Percentiles rank a stretch among this genome's conserved stretches.
Conservation (phyloP, 1,284 basidiomycete species). For the Sporisorium graminicola region DNA sequence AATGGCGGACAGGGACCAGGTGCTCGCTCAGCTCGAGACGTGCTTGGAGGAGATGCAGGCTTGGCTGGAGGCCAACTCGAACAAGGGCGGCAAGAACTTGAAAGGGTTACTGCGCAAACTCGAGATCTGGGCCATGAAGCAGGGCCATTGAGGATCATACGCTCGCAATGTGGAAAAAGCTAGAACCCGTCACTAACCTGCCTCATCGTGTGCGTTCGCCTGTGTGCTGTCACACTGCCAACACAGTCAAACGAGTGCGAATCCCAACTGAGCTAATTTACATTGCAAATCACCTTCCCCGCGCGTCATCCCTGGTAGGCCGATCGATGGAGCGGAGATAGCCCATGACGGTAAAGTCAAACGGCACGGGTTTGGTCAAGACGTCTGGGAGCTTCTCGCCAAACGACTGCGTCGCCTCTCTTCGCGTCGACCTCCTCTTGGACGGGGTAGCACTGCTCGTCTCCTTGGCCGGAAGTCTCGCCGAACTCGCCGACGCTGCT, state of each 20-base stretch:
- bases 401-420: slow-evolving; percentile 35
- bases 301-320: neutral
- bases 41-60: slow-evolving; percentile 84
- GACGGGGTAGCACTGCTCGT: slow-evolving; percentile 4
- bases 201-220: neutral
- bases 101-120: slow-evolving; percentile 66
- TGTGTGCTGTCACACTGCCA: neutral
- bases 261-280: neutral
- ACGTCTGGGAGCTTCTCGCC: slow-evolving; percentile 47
- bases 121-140: slow-evolving; percentile 65
- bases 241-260: neutral
- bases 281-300: neutral
- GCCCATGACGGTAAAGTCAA: slow-evolving; percentile 39
- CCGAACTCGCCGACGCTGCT: slow-evolving; percentile 5
- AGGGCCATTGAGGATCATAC: slow-evolving; percentile 15
- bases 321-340: slow-evolving; percentile 44
- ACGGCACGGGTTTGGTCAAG: slow-evolving; percentile 20
- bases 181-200: neutral
- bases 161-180: neutral
- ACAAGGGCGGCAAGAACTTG: slow-evolving; percentile 79
- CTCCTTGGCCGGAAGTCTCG: neutral
- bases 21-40: slow-evolving; percentile 71
- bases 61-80: slow-evolving; percentile 78
- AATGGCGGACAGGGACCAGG: slow-evolving; percentile 78
- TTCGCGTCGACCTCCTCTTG: slow-evolving; percentile 32